phyloP scores from a whole-genome alignment of 306 rosid species.

The Ormosia emarginata region DNA sequence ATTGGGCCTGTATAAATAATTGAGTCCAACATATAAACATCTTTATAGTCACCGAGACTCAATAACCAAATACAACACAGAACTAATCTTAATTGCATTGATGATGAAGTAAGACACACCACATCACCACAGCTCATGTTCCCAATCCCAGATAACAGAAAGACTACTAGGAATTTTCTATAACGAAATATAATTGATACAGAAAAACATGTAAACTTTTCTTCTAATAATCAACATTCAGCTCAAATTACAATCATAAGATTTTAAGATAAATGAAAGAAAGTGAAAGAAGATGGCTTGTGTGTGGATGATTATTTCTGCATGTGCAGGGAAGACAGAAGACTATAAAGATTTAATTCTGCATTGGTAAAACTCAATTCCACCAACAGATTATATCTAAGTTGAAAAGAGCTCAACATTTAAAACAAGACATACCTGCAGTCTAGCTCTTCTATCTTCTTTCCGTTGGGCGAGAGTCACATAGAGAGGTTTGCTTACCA shows the following conservation, averaged over 20 bases:
- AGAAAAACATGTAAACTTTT: background rate
- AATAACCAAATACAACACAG: background rate
- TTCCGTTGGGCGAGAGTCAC: slow-evolving; percentile 96
- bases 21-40: slow-evolving; percentile 9
- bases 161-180: background rate
- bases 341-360: background rate
- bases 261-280: background rate
- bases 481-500: slow-evolving; percentile 88
- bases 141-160: background rate
- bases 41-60: background rate
- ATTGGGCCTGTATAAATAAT: slow-evolving; percentile 68
- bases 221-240: background rate
- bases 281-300: background rate
- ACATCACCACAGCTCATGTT: background rate
- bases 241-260: background rate
- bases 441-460: slow-evolving; percentile 97
- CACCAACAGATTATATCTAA: background rate
- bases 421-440: slow-evolving; percentile 64
- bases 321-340: background rate
- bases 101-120: background rate
- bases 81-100: background rate
- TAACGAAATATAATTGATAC: background rate
- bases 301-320: background rate
- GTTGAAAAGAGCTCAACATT: background rate
- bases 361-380: background rate